Evolutionary conservation across 805 yeast genomes (phyloP), one percentile per base, ranked within the genome.

Genomic region (Lachancea fermentati): DNA sequence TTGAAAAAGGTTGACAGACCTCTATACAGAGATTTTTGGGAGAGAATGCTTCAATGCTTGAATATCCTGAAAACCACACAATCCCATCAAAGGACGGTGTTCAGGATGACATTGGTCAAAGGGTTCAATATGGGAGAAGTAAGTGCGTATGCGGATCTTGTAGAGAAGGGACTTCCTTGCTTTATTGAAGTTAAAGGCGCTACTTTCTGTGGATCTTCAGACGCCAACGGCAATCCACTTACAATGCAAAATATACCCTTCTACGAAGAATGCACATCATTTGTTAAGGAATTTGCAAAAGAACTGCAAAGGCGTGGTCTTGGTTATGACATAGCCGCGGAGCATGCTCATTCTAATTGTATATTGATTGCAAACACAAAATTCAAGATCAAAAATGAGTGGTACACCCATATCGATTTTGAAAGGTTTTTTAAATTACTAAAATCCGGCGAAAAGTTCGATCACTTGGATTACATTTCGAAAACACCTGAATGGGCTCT

Each of bases 191-290:
- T 88, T 45, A 88, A 88, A 63, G 97, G 97, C 41, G 96, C 95
- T 9, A 88, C 97, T 0, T 88, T 85, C 66, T 87, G 96, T 68
- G 97, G 97, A 0, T 82, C 94, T 0, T 83, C 95, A 9, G 67
- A 66, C 41, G 86, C 81, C 34, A 84, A 85, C 58, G 89, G 93
- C 25, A 86, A 88, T 55, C 89, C 95, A 35, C 69, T 88, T 49
- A 87, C 96, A 2, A 88, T 88, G 97, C 91, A 88, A 58, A 88
- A 88, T 56, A 93, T 89, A 42, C 97, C 97, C 33, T 88, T 85
- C 57, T 88, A 88, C 57, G 95, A 86, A 47, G 97, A 88, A 60
- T 91, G 95, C 57, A 79, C 78, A 51, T 66, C 61, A 5, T 88
- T 88, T 60, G 96, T 87, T 4, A 70, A 69, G 35, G 70, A 67